Evolutionary conservation across 768 basidiomycete genomes (phyloP), one percentile per base, ranked within the genome.

Genomic region (Tubosaeta brunneosetosa): DNA sequence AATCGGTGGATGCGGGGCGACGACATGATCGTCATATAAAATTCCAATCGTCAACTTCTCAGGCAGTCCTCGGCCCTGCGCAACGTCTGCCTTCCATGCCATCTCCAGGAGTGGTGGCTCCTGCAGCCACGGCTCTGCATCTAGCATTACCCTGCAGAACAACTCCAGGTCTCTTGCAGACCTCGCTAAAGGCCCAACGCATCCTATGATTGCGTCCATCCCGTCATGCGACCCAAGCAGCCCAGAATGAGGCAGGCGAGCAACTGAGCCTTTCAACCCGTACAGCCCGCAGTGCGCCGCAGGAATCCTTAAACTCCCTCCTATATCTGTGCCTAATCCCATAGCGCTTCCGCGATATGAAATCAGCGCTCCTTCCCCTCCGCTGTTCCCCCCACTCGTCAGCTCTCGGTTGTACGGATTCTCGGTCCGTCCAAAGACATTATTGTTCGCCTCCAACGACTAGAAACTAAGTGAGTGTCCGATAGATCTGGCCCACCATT

Each of bases 351-450:
- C 78, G 17, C 70, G 68, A 27, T 71, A 63, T 29, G 77, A 73
- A 40, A 79, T 62, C 12, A 80, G 60, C 6, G 79, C 76, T 29
- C 71, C 66, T 55, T 79, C 77, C 29, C 77, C 77, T 33, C 77
- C 77, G 29, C 74, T 76, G 46, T 76, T 78, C 22, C 78, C 77
- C 34, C 77, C 77, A 13, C 68, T 58, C 25, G 73, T 74, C 34
- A 75, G 58, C 1, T 62, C 62, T 44, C 72, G 71, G 62, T 81
- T 81, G 67, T 73, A 76, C 0, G 93, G 93, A 63, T 93, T 93
- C 16, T 74, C 67, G 1, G 86, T 80, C 19, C 80, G 75, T 0
- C 91, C 93, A 51, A 67, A 71, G 16, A 69, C 47, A 45, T 81
- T 78, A 55, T 79, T 82, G 59, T 80, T 72, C 25, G 76, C 78